Conservation (phyloP, 2,329 filamentous ascomycete species). For the Fusarium irregulare region DNA sequence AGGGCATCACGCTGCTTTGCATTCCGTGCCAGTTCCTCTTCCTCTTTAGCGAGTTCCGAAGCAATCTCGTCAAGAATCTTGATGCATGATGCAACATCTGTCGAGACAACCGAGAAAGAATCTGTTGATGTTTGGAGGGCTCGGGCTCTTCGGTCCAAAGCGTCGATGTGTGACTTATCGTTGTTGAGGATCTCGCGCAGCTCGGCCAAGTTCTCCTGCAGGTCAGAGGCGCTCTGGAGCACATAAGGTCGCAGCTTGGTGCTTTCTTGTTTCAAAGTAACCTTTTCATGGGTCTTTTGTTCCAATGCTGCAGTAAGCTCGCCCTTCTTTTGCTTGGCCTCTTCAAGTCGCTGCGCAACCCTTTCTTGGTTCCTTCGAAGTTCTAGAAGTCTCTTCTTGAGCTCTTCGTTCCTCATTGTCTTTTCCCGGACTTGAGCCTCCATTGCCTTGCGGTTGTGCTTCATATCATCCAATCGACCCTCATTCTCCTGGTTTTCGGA, state of each 20-base stretch:
- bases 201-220: conserved; percentile 85
- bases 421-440: conserved; percentile 87
- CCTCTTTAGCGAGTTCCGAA: conserved; percentile 86
- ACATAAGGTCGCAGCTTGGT: conserved; percentile 92
- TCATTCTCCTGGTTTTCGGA: conserved; percentile 90
- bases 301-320: conserved; percentile 79
- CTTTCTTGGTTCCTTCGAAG: conserved; percentile 84
- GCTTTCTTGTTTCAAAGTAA: conserved; percentile 84
- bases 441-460: conserved; percentile 80
- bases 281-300: conserved; percentile 75
- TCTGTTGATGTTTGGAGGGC: conserved; percentile 92
- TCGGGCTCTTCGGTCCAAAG: conserved; percentile 85
- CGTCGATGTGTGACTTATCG: conserved; percentile 88
- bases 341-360: conserved; percentile 84
- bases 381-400: conserved; percentile 85
- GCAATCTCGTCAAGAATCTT: conserved; percentile 90
- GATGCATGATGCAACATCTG: conserved; percentile 88
- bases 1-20: conserved; percentile 86
- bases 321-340: conserved; percentile 82
- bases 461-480: conserved; percentile 81
- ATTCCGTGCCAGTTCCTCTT: conserved; percentile 86
- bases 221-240: conserved; percentile 83
- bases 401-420: conserved; percentile 84
- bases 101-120: conserved; percentile 84
- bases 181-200: conserved; percentile 80